Base-by-base conservation (phyloP, 2,329 filamentous ascomycete genomes). In the Penicillium griseofulvum region DNA sequence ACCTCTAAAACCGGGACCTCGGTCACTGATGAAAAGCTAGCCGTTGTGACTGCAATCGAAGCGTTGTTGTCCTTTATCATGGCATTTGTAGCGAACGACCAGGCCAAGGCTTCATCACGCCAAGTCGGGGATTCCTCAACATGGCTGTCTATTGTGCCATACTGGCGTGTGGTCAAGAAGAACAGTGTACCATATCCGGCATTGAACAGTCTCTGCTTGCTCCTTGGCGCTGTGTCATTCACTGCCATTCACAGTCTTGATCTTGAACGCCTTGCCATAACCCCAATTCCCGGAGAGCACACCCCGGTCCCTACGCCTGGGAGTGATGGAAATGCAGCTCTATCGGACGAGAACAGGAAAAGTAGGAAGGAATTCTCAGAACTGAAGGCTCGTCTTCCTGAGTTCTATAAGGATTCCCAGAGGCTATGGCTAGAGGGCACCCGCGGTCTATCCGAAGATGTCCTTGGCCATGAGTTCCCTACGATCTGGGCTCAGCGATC, bases 131-230 rank as follows among this genome's bases (percentile, higher is more conserved):
- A 75, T 48, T 74, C 73, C 12, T 67, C 71, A 2, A 71, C 68
- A 36, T 82, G 80, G 80, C 68, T 74, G 26, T 76, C 74, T 22
- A 77, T 80, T 24, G 65, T 80, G 16, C 69, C 73, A 19, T 79
- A 80, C 52, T 78, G 78, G 73, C 69, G 72, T 28, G 78, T 76
- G 43, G 73, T 80, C 28, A 70, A 68, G 55, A 69, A 68, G 49
- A 71, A 71, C 36, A 74, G 73, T 19, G 61, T 63, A 22, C 61
- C 69, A 22, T 77, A 74, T 49, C 72, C 73, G 6, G 71, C 72
- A 26, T 68, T 81, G 14, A 65, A 76, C 52, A 76, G 74, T 29
- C 68, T 81, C n/a, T 76, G 73, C 47, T 63, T 71, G 19, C 69
- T 80, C 29, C 68, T 81, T 16, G 78, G 77, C 16, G 78, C 77